Conservation (phyloP, 352 stramenopile genomes). For the Globisporangium polare region DNA sequence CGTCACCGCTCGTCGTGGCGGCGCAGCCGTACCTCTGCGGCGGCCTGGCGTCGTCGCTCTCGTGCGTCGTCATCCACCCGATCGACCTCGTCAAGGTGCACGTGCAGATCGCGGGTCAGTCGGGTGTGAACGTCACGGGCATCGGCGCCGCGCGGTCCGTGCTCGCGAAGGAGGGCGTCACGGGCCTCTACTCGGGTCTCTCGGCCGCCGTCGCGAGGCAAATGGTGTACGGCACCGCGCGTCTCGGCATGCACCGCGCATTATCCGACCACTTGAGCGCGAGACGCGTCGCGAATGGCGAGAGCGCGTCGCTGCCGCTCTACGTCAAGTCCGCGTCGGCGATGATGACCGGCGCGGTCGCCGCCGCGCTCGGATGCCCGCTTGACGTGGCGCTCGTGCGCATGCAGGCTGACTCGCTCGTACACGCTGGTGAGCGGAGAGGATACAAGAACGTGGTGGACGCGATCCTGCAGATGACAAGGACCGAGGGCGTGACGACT, state of each 20-base stretch:
- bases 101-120: constrained; percentile 81
- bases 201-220: constrained; percentile 77
- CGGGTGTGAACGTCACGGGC: constrained; percentile 56
- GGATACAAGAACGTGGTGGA: constrained; percentile 99
- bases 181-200: constrained; percentile 77
- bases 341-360: constrained; percentile 78
- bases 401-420: constrained; percentile 96
- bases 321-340: constrained; percentile 65
- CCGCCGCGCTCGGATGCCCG: constrained; percentile 95
- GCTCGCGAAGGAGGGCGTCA: constrained; percentile 69
- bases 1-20: constrained; percentile 41
- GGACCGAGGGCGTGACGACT: constrained; percentile 83
- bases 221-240: constrained; percentile 82
- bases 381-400: constrained; percentile 98
- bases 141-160: constrained; percentile 71
- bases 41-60: constrained; percentile 63
- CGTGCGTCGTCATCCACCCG: constrained; percentile 78
- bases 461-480: constrained; percentile 87
- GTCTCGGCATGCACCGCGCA: constrained; percentile 78
- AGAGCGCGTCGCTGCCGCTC: constrained; percentile 62
- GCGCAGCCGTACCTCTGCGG: constrained; percentile 77
- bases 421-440: constrained; percentile 81
- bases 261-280: constrained; percentile 72
- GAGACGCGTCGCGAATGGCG: constrained; percentile 54
- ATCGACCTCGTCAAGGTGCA: constrained; percentile 91